phyloP scores from a whole-genome alignment of 176 grass and related monocot genomes.

The Pontederia crassipes region DNA sequence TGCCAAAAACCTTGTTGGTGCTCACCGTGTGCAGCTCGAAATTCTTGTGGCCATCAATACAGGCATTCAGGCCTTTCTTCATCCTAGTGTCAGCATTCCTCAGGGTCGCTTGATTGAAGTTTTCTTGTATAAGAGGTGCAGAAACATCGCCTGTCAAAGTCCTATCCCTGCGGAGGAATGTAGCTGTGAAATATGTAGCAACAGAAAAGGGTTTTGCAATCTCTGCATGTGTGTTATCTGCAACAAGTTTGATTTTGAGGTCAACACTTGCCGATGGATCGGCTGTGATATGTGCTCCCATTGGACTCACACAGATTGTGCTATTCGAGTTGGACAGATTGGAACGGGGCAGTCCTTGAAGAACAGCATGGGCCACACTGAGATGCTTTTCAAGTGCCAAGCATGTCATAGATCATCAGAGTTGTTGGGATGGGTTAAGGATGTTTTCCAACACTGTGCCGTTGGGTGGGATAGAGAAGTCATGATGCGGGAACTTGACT shows the following conservation, averaged over 20 bases:
- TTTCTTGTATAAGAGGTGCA: constrained; percentile 71
- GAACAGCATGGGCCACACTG: constrained; percentile 22
- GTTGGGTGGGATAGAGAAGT: constrained; percentile 52
- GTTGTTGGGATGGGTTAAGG: constrained; percentile 69
- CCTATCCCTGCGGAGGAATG: constrained; percentile 55
- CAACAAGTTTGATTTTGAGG: constrained; percentile 77
- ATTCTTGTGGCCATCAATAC: constrained; percentile 77
- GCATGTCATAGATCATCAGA: constrained; percentile 76
- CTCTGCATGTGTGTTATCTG: constrained; percentile 92
- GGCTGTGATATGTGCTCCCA: constrained; percentile 80
- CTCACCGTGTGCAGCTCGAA: constrained; percentile 66
- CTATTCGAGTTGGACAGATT: constrained; percentile 45
- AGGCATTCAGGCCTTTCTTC: constrained; percentile 67
- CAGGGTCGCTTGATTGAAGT: constrained; percentile 44
- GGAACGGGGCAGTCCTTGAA: constrained; percentile 36
- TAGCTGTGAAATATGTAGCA: constrained; percentile 43
- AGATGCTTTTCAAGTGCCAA: constrained; percentile 71
- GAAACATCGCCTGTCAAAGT: constrained; percentile 71
- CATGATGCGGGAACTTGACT: constrained; percentile 57
- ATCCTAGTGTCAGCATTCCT: constrained; percentile 50
- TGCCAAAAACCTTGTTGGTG: constrained; percentile 26
- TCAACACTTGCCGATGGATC: constrained; percentile 88
- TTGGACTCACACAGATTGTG: constrained; percentile 87
- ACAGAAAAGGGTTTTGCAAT: constrained; percentile 68
- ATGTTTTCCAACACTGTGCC: constrained; percentile 80